Percentiles rank a stretch among this genome's conserved stretches.
Evolutionary conservation across 352 stramenopile species (phyloP).

Genomic region (Pythium brachiatum): DNA sequence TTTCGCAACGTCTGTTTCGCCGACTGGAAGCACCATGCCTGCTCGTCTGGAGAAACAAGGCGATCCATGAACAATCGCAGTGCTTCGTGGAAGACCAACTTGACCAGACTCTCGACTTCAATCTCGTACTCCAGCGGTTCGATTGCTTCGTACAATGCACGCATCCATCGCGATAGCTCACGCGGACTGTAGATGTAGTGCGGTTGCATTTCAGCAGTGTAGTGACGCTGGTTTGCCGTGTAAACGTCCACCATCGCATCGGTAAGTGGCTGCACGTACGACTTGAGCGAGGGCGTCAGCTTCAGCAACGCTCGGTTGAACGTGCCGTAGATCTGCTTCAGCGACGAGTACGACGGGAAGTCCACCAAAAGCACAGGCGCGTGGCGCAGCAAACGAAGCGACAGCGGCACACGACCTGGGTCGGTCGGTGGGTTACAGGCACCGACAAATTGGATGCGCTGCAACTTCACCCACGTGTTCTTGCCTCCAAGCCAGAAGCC

Average conservation of each 20-base stretch:
- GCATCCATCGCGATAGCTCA: slow-evolving; percentile 99
- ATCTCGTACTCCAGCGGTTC: slow-evolving; percentile 94
- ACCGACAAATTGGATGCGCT: slow-evolving; percentile 95
- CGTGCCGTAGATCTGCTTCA: slow-evolving; percentile 99
- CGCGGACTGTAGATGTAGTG: slow-evolving; percentile 99
- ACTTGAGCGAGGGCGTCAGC: slow-evolving; percentile 96
- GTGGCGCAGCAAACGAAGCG: slow-evolving; percentile 97
- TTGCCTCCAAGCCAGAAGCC: slow-evolving; percentile 89
- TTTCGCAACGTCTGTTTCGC: slow-evolving; percentile 80
- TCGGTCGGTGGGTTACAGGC: slow-evolving; percentile 99
- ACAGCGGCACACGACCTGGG: slow-evolving; percentile 96
- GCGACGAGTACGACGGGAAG: slow-evolving; percentile 94
- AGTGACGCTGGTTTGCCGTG: slow-evolving; percentile 94
- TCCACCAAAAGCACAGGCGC: slow-evolving; percentile 99
- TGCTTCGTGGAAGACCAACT: slow-evolving; percentile 98
- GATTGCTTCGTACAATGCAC: slow-evolving; percentile 98
- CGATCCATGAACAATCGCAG: slow-evolving; percentile 99
- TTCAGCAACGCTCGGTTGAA: slow-evolving; percentile 99
- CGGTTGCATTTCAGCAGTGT: slow-evolving; percentile 91
- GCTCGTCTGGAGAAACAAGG: slow-evolving; percentile 95
- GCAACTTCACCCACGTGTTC: slow-evolving; percentile 89
- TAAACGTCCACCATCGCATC: slow-evolving; percentile 99
- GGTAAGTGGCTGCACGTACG: slow-evolving; percentile 95
- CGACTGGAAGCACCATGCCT: slow-evolving; percentile 94
- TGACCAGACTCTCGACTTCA: slow-evolving; percentile 94